phyloP scores from a whole-genome alignment of 2,329 filamentous ascomycete genomes.

The Aspergillus texensis region DNA sequence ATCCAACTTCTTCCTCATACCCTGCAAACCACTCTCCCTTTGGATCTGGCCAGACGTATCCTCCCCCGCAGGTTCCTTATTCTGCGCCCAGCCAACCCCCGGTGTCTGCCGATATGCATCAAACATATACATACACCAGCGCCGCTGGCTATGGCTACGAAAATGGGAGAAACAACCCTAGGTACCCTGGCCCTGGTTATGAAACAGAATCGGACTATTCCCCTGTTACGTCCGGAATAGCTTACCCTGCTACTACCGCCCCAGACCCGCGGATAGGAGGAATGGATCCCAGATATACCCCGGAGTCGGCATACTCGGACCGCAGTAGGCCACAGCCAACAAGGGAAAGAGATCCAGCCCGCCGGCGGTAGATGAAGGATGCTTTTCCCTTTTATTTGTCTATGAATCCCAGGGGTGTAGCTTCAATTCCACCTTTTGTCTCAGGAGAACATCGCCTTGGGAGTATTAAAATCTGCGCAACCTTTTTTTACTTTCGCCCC shows the following conservation, averaged over 20 bases:
- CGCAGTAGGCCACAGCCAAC: constrained; percentile 44
- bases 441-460: constrained; percentile 11
- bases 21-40: constrained; percentile 40
- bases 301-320: constrained; percentile 39
- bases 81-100: constrained; percentile 39
- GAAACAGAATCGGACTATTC: constrained; percentile 46
- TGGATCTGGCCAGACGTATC: constrained; percentile 37
- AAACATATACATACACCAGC: constrained; percentile 42
- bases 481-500: constrained; percentile 10
- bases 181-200: constrained; percentile 46
- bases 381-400: constrained; percentile 13
- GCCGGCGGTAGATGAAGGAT: constrained; percentile 37
- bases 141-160: constrained; percentile 40
- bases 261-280: constrained; percentile 45
- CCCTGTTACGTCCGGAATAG: constrained; percentile 43
- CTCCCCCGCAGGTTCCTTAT: constrained; percentile 37
- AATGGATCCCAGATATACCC: constrained; percentile 48
- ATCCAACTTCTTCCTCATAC: constrained; percentile 36
- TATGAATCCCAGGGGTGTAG: constrained; percentile 14
- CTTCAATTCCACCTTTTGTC: constrained; percentile 13
- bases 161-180: constrained; percentile 41
- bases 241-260: constrained; percentile 44
- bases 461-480: constrained; percentile 15
- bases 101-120: constrained; percentile 43
- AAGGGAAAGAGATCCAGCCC: constrained; percentile 41